Evolutionary conservation across 2,329 filamentous ascomycete species (phyloP).

Genomic region (Blastomyces silverae): DNA sequence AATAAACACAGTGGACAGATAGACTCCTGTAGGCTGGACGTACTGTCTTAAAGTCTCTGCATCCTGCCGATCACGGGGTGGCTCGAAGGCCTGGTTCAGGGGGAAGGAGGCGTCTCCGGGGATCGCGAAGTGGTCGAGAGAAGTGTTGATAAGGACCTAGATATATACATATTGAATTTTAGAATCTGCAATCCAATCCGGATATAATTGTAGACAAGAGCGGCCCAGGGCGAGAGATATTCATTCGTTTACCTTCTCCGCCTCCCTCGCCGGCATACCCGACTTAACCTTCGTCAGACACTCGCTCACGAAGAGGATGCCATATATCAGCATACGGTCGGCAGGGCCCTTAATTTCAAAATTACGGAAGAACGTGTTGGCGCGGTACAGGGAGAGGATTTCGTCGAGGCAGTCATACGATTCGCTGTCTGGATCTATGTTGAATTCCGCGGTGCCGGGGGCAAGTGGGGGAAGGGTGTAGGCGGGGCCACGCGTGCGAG

Average conservation of each 20-base stretch:
- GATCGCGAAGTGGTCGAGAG: slow-evolving; percentile 92
- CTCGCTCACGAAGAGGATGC: slow-evolving; percentile 90
- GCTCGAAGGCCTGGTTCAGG: slow-evolving; percentile 92
- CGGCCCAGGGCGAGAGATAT: too few species aligned
- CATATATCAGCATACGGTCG: slow-evolving; percentile 91
- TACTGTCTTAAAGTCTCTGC: slow-evolving; percentile 85
- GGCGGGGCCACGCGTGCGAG: slow-evolving; percentile 89
- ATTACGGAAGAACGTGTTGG: slow-evolving; percentile 98
- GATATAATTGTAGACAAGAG: too few species aligned
- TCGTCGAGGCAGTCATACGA: slow-evolving; percentile 97
- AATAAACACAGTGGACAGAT: neutral
- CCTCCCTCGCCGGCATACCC: slow-evolving; percentile 57
- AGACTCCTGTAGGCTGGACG: slow-evolving; percentile 21
- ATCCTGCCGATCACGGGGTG: slow-evolving; percentile 77
- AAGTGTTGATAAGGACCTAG: slow-evolving; percentile 79
- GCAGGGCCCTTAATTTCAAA: slow-evolving; percentile 97
- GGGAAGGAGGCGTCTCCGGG: slow-evolving; percentile 91
- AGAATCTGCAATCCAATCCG: slow-evolving; percentile 7
- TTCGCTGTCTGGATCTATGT: slow-evolving; percentile 73
- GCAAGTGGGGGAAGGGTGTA: slow-evolving; percentile 68
- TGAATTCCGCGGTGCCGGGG: slow-evolving; percentile 46
- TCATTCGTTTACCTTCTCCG: slow-evolving; percentile 50
- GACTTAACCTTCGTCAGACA: slow-evolving; percentile 83
- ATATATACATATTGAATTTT: slow-evolving; percentile 41
- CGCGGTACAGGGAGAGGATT: slow-evolving; percentile 83